Conservation (phyloP, 768 basidiomycete species). For the Suillus sp. region DNA sequence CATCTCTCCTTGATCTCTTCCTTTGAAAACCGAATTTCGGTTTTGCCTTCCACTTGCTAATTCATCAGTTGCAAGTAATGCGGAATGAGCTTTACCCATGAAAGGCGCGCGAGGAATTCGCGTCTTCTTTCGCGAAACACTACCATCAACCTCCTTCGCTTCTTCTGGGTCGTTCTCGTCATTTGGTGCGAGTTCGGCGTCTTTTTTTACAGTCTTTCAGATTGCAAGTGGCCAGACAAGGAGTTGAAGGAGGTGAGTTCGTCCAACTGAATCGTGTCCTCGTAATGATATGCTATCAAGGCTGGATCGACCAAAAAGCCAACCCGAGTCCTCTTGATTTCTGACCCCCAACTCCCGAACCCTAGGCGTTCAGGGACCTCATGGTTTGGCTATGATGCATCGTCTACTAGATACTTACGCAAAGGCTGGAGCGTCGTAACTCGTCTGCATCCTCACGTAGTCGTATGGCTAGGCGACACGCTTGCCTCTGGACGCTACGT, state of each 20-base stretch:
- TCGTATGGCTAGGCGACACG: constrained; percentile 82
- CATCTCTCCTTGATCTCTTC: not conserved
- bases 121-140: constrained; percentile 32
- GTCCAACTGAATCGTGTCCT: constrained; percentile 13
- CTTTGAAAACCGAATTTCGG: not conserved
- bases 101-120: constrained; percentile 30
- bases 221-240: constrained; percentile 62
- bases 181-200: constrained; percentile 67
- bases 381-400: constrained; percentile 47
- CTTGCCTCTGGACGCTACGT: constrained; percentile 63
- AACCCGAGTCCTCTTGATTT: constrained; percentile 64
- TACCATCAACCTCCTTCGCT: constrained; percentile 45
- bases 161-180: constrained; percentile 56
- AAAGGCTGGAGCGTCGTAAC: constrained; percentile 71
- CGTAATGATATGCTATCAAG: constrained; percentile 18
- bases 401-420: constrained; percentile 58
- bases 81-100: constrained; percentile 30
- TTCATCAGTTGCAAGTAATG: constrained; percentile 22
- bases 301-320: constrained; percentile 26
- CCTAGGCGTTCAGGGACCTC: constrained; percentile 36
- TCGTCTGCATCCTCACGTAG: constrained; percentile 57
- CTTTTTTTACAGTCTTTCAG: constrained; percentile 59
- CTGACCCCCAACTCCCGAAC: constrained; percentile 65
- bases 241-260: constrained; percentile 30
- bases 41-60: constrained; percentile 3